Percentiles rank a stretch among this genome's conserved stretches.
phyloP scores from a whole-genome alignment of 2,329 filamentous ascomycete genomes.

The Colletotrichum acutatum region DNA sequence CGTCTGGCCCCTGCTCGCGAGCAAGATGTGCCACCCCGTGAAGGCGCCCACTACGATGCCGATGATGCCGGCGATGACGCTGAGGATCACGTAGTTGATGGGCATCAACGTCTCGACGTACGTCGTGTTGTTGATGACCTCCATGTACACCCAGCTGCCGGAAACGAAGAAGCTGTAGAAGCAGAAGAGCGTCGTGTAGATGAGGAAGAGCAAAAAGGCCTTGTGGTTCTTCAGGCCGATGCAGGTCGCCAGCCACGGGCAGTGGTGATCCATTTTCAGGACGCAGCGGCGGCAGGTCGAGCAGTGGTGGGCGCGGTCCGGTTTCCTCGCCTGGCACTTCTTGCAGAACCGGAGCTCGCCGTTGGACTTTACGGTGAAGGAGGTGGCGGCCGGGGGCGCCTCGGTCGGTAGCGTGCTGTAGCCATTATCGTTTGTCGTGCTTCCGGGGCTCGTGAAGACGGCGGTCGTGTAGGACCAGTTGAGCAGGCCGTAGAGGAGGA shows the following conservation, averaged over 20 bases:
- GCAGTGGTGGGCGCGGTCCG: slow-evolving; percentile 96
- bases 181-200: slow-evolving; percentile 90
- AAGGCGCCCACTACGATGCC: slow-evolving; percentile 90
- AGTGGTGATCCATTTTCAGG: slow-evolving; percentile 99
- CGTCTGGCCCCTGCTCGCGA: slow-evolving; percentile 83
- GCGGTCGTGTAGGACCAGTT: slow-evolving; percentile 92
- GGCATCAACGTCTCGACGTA: slow-evolving; percentile 84
- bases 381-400: slow-evolving; percentile 69
- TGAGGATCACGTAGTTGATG: slow-evolving; percentile 89
- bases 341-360: slow-evolving; percentile 93
- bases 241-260: slow-evolving; percentile 96
- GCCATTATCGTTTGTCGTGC: slow-evolving; percentile 70
- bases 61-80: slow-evolving; percentile 90
- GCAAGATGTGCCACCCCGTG: slow-evolving; percentile 88
- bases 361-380: slow-evolving; percentile 91
- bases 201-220: slow-evolving; percentile 89
- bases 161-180: slow-evolving; percentile 83
- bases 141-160: slow-evolving; percentile 84
- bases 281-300: slow-evolving; percentile 94
- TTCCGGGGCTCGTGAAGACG: slow-evolving; percentile 91
- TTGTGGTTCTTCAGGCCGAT: slow-evolving; percentile 97
- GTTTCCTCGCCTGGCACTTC: slow-evolving; percentile 95
- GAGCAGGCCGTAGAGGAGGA: slow-evolving; percentile 80
- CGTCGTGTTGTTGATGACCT: slow-evolving; percentile 77
- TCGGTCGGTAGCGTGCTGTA: slow-evolving; percentile 87